Conservation (phyloP, 148 eudicot genomes). For the Rhododendron williamsianum region DNA sequence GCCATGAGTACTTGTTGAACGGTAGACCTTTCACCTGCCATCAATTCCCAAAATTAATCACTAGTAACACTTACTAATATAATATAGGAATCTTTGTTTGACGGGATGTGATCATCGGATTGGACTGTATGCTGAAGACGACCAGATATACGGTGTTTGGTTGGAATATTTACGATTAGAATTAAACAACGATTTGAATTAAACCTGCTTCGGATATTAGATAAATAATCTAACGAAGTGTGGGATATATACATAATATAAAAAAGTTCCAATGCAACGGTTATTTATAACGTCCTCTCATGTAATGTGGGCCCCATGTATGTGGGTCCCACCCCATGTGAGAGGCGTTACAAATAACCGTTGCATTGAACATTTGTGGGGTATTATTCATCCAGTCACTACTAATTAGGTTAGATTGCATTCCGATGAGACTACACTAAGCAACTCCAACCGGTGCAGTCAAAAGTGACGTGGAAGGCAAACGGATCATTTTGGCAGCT, state of each 20-base stretch:
- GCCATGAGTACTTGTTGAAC: slow-evolving; percentile 77
- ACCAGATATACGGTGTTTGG: background rate
- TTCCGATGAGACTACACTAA: background rate
- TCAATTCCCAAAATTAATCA: background rate
- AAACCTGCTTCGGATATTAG: background rate
- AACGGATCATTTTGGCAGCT: too few species aligned
- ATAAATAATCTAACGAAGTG: background rate
- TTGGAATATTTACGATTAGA: background rate
- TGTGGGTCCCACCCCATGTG: too few species aligned
- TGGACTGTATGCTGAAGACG: background rate
- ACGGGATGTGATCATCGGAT: background rate
- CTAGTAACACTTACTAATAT: background rate
- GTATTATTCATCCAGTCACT: background rate
- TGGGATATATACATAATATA: background rate
- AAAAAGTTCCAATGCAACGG: too few species aligned
- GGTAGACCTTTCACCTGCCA: slow-evolving; percentile 66
- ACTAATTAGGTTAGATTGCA: background rate
- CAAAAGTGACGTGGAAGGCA: too few species aligned
- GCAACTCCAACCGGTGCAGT: too few species aligned
- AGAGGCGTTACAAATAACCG: too few species aligned
- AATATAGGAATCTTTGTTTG: background rate
- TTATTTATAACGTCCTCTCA: too few species aligned
- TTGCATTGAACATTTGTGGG: background rate
- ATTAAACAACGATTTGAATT: background rate
- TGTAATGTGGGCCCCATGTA: too few species aligned